Base-by-base conservation (phyloP, 2,329 filamentous ascomycete species). In the Aspergillus sp. region DNA sequence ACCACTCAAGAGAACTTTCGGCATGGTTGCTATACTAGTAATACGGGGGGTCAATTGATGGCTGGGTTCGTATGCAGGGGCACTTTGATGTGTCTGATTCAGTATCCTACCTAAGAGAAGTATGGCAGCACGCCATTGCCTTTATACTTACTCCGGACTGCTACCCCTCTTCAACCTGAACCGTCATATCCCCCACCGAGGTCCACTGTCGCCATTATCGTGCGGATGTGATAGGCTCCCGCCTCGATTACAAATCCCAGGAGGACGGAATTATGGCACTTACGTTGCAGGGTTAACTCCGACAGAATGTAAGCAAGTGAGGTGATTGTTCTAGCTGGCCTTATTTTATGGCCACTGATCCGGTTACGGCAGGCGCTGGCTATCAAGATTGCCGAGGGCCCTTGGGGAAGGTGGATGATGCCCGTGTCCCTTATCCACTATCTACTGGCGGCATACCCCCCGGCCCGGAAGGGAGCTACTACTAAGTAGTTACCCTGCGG, bases 1-100 rank as follows among this genome's bases (percentile, higher is more conserved):
- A 76, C 74, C 74, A 47, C 73, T 75, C 41, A 77, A 65, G 25
- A 77, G 70, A 66, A 79, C 76, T 62, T 76, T 79, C 47, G 71
- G 71, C 72, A 77, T 78, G 47, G 8, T 72, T 61, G 23, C 15
- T 32, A 32, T 57, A 27, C 49, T 27, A 27, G 25, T 30, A 25
- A 19, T 8, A 53, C 30, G 6, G 8, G 21, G 21, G 38, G 36
- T 30, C 48, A 36, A 19, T 21, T 30, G 50, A 25, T 39, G 27
- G 32, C 32, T 36, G 32, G 4, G 32, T 36, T 36, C 32, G 32
- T 36, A 36, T 36, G 15, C 11, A 36, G 32, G 32, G 32, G 32
- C 32, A 36, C 32, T 36, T 36, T 5, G 30, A 36, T 36, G 32
- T 4, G 32, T 36, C 11, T 36, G 32, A 3, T 15, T 36, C 32